A percentile compares a stretch with the other conserved stretches of the same genome.
These are phyloP conservation scores for Atkinsonella texensis DNA, from an alignment of 2,329 filamentous ascomycete genomes.

Conservation along the genomic window DNA sequence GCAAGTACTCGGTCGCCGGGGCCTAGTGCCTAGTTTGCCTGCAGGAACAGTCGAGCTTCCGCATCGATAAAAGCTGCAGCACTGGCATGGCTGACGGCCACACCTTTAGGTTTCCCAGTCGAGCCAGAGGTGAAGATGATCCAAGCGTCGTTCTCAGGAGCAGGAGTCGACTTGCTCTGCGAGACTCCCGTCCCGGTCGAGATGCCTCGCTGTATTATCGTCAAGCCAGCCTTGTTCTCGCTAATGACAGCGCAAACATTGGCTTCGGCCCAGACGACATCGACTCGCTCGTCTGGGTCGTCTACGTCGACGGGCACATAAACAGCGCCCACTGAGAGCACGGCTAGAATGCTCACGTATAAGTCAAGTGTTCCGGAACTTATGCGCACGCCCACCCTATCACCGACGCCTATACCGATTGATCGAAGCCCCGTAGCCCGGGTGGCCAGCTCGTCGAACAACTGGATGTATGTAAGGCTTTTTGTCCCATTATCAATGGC, in stretches of 20 bases:
- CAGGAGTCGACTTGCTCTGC: neutral
- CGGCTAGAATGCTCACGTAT: conserved; percentile 9
- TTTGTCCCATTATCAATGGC: conserved; percentile 9
- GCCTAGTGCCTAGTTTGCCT: conserved; percentile 5
- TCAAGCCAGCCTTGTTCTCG: conserved; percentile 3
- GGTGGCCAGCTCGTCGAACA: conserved; percentile 1
- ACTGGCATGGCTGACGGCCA: conserved; percentile 12
- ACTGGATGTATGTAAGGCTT: conserved; percentile 4
- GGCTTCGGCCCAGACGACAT: conserved; percentile 10
- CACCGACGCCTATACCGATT: conserved; percentile 7
- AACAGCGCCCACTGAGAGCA: conserved; percentile 8
- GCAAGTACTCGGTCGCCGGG: conserved; percentile 12
- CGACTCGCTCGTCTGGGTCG: conserved; percentile 10
- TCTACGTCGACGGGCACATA: conserved; percentile 12
- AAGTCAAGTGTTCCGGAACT: conserved; percentile 9
- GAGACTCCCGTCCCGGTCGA: neutral
- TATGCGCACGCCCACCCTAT: conserved; percentile 9
- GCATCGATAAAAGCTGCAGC: conserved; percentile 13
- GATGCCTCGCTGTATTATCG: conserved; percentile 2
- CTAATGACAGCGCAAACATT: conserved; percentile 8
- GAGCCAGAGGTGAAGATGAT: conserved; percentile 14
- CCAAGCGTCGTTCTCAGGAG: conserved; percentile 9
- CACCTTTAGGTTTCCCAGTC: conserved; percentile 14
- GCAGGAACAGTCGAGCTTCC: conserved; percentile 11
- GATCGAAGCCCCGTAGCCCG: neutral